phyloP scores from a whole-genome alignment of 371 early-diverging fungal genomes.

The Apophysomyces elegans region DNA sequence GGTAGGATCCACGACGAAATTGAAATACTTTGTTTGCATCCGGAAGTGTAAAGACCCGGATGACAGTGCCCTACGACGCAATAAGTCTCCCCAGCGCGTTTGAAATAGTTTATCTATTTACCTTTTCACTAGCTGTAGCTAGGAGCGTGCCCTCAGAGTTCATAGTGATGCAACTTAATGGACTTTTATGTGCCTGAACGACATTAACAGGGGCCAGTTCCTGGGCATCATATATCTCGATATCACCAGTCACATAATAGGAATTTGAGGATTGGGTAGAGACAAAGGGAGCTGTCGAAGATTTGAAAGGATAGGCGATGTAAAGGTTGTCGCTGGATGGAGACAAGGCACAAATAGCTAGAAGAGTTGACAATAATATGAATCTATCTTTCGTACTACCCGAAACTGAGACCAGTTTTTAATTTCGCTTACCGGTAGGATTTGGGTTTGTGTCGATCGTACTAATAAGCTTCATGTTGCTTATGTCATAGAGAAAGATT shows the following conservation, averaged over 20 bases:
- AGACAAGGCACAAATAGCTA: slow-evolving; percentile 91
- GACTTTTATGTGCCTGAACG: slow-evolving; percentile 92
- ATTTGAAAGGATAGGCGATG: slow-evolving; percentile 87
- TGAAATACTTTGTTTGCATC: slow-evolving; percentile 90
- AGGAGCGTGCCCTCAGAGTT: slow-evolving; percentile 89
- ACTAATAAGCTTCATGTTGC: slow-evolving; percentile 95
- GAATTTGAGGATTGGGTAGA: slow-evolving; percentile 28
- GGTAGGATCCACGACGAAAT: slow-evolving; percentile 93
- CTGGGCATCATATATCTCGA: slow-evolving; percentile 88
- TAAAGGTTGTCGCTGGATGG: slow-evolving; percentile 94
- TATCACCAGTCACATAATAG: slow-evolving; percentile 71
- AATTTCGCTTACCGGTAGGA: slow-evolving; percentile 68
- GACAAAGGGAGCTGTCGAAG: slow-evolving; percentile 55
- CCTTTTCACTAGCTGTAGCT: slow-evolving; percentile 97
- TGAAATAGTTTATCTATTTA: slow-evolving; percentile 16
- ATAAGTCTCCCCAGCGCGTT: background rate
- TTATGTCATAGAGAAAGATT: slow-evolving; percentile 91
- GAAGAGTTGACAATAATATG: background rate
- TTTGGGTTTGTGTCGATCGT: slow-evolving; percentile 94
- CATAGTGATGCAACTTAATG: slow-evolving; percentile 83
- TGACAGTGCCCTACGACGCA: slow-evolving; percentile 84
- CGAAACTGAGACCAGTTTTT: too few species aligned
- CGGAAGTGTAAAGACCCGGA: slow-evolving; percentile 92
- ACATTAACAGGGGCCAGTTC: slow-evolving; percentile 86
- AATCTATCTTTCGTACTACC: background rate